These are phyloP conservation scores for Skeletonema marinoi DNA, from an alignment of 108 stramenopile genomes.

Conservation along the genomic window DNA sequence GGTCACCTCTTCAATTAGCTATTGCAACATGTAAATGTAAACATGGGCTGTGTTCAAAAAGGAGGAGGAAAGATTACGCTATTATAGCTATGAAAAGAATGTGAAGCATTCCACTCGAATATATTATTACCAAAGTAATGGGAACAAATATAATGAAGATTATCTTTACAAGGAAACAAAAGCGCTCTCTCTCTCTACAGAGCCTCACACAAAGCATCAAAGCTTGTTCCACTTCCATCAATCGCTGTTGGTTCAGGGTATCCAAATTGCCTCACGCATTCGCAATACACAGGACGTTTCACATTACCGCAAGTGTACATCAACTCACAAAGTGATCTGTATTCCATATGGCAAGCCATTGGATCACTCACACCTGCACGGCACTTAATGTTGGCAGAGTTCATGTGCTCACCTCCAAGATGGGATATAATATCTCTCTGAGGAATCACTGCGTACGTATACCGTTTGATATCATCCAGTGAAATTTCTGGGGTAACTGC, in stretches of 20 bases:
- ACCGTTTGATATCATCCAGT: constrained; percentile 16
- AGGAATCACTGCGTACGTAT: constrained; percentile 36
- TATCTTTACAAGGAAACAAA: too few species aligned
- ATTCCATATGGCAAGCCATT: constrained; percentile 2
- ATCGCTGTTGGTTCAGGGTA: constrained; percentile 15
- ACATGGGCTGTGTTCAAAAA: too few species aligned
- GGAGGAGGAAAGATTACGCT: too few species aligned
- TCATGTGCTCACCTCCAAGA: constrained; percentile 13
- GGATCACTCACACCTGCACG: constrained; percentile 1
- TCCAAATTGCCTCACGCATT: constrained; percentile 7
- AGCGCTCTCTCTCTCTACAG: too few species aligned
- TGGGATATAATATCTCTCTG: constrained; percentile 31
- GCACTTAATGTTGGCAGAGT: constrained; percentile 19
- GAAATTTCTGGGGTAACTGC: constrained; percentile 26
- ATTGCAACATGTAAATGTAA: too few species aligned
- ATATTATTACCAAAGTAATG: too few species aligned
- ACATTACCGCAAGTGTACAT: constrained; percentile 27
- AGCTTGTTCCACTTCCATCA: neutral
- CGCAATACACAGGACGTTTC: constrained; percentile 18
- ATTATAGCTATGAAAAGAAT: too few species aligned
- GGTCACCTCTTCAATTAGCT: too few species aligned
- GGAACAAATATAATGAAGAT: too few species aligned
- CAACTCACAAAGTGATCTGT: constrained; percentile 25
- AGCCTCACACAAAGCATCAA: neutral
- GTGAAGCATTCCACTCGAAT: too few species aligned